These are phyloP conservation scores for Moniliophthora roreri DNA, from an alignment of 1,284 basidiomycete genomes.

Conservation along the genomic window DNA sequence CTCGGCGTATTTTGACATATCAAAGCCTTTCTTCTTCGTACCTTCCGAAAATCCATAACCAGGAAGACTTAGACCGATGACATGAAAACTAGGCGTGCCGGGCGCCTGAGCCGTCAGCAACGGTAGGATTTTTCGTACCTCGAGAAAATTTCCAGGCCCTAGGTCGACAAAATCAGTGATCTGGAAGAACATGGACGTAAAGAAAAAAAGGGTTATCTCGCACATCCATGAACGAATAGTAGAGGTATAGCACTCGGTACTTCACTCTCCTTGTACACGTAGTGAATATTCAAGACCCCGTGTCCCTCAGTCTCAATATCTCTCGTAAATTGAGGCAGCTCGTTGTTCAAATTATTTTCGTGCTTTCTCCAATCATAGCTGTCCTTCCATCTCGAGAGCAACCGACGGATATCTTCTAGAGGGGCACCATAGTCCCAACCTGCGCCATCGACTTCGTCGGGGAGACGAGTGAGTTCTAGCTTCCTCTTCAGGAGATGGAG, in stretches of 20 bases:
- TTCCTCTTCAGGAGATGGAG: too few relatives aligned
- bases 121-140: conserved; percentile 53
- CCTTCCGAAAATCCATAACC: conserved; percentile 55
- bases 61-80: conserved; percentile 52
- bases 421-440: conserved; percentile 48
- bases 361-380: too few relatives aligned
- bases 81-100: conserved; percentile 56
- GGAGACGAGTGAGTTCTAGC: conserved; percentile 37
- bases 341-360: too few relatives aligned
- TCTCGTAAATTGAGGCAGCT: too few relatives aligned
- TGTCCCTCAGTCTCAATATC: conserved; percentile 42
- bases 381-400: conserved; percentile 41
- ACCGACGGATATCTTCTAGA: conserved; percentile 41
- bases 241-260: conserved; percentile 44
- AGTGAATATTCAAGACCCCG: conserved; percentile 46
- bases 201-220: conserved; percentile 17
- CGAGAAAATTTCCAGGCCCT: conserved; percentile 65
- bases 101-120: conserved; percentile 43
- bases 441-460: conserved; percentile 47
- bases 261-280: conserved; percentile 45
- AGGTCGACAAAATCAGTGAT: neutral
- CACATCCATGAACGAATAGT: conserved; percentile 55
- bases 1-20: conserved; percentile 37
- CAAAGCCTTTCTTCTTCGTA: conserved; percentile 20
- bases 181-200: neutral